Evolutionary conservation across 2,329 filamentous ascomycete genomes (phyloP), one percentile per base, ranked within the genome.

Genomic region (Rugonectria rugulosa): DNA sequence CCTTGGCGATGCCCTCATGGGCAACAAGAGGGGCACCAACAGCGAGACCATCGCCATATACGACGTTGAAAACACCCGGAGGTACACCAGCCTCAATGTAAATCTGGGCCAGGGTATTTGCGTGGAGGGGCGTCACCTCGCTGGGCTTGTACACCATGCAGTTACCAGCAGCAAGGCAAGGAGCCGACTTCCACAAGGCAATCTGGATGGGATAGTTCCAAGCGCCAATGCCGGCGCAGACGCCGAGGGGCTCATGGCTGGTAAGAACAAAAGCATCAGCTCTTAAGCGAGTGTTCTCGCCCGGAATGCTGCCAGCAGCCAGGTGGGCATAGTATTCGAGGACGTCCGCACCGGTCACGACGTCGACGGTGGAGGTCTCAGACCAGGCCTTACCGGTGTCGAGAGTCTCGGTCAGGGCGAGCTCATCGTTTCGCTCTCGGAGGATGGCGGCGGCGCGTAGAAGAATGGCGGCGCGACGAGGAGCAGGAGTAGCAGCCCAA

Each of bases 191-290:
- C 91, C 91, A 96, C 2, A 96, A 80, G 8, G 91, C 91, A 63
- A 96, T 96, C 73, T 96, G 91, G 61, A 96, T 90, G 11, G 92
- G 92, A 70, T 96, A 96, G 75, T 96, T 96, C 91, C 91, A 96
- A 12, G 92, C 92, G 51, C 91, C 92, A 63, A 96, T 96, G 53
- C 90, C 92, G 12, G 85, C 92, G 71, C 91, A 96, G 12, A 95
- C 91, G 21, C 92, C 92, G 15, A 96, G 78, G 5, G 92, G 83
- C 64, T 91, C 89, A 72, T 95, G 94, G 68, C 86, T 88, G 10
- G 90, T 93, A 73, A 93, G 92, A 31, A 95, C 86, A 84, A 88
- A 92, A 4, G 91, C 91, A 63, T 91, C 88, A 45, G 87, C 80
- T 32, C 92, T 82, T 36, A 96, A 79, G 52, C 87, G 85, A 42